phyloP scores from a whole-genome alignment of 2,329 filamentous ascomycete genomes.

The Trichoderma aggressivum region DNA sequence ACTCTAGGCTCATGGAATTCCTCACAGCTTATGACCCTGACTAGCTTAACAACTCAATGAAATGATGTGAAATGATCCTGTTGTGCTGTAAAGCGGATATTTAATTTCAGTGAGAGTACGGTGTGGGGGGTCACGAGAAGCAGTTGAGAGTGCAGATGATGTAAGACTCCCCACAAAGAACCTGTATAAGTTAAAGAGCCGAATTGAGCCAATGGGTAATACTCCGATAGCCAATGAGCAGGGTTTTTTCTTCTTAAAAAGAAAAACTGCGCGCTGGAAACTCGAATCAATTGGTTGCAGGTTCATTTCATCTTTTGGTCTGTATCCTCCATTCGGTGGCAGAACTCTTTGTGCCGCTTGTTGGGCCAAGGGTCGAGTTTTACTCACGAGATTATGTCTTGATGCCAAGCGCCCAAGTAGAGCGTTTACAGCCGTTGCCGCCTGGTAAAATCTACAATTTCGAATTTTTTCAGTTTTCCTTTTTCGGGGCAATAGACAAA shows the following conservation, averaged over 20 bases:
- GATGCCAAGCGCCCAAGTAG: too few species aligned
- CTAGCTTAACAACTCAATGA: background rate
- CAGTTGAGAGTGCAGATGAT: background rate
- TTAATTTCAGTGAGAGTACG: background rate
- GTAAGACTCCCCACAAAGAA: background rate
- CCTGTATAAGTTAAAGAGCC: background rate
- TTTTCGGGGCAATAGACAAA: background rate
- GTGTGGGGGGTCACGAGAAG: background rate
- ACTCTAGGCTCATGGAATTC: background rate
- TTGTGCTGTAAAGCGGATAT: background rate
- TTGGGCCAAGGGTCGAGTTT: too few species aligned
- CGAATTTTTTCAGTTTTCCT: background rate
- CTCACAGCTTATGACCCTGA: too few species aligned
- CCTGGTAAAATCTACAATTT: background rate
- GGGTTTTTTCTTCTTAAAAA: too few species aligned
- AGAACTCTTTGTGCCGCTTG: too few species aligned
- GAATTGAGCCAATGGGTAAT: background rate
- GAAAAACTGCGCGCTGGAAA: too few species aligned
- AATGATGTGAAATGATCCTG: background rate
- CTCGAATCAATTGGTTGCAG: background rate
- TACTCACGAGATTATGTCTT: too few species aligned
- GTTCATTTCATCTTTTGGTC: background rate
- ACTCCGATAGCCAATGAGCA: background rate
- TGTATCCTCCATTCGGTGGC: too few species aligned
- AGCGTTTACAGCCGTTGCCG: background rate